A percentile compares a stretch with the other conserved stretches of the same genome.
These are phyloP conservation scores for Fusarium tjaetaba DNA, from an alignment of 2,329 filamentous ascomycete genomes.

Conservation along the genomic window DNA sequence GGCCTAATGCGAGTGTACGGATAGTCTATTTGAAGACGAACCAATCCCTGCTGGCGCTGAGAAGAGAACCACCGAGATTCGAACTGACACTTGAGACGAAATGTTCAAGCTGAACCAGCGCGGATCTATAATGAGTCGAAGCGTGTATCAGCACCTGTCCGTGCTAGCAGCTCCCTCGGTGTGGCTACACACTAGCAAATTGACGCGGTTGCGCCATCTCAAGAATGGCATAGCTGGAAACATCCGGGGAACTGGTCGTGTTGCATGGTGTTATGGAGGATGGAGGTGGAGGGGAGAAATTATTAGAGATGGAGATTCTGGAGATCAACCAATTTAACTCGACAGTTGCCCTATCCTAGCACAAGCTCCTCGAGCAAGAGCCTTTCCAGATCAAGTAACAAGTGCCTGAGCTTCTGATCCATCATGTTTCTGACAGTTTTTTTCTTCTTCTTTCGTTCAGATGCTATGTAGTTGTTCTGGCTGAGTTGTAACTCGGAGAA, in stretches of 20 bases:
- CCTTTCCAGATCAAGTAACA: not conserved
- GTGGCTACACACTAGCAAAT: slow-evolving; percentile 11
- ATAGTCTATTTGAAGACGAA: slow-evolving; percentile 9
- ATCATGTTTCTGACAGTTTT: not conserved
- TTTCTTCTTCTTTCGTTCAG: not conserved
- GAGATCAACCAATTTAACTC: slow-evolving; percentile 7
- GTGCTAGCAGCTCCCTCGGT: slow-evolving; percentile 22
- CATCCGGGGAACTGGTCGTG: slow-evolving; percentile 27
- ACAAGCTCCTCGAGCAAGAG: not conserved
- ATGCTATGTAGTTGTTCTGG: not conserved
- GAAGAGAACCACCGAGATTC: slow-evolving; percentile 25
- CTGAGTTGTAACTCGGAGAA: not conserved
- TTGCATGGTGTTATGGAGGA: not conserved
- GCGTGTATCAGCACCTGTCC: slow-evolving; percentile 37
- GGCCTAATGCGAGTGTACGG: slow-evolving; percentile 7
- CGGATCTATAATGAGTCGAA: slow-evolving; percentile 41
- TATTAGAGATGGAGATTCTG: slow-evolving; percentile 23
- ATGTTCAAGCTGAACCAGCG: slow-evolving; percentile 33
- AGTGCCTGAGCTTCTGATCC: not conserved
- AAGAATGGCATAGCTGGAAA: slow-evolving; percentile 20
- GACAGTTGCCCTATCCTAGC: not conserved
- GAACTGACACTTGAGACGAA: slow-evolving; percentile 41
- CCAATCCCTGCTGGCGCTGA: slow-evolving; percentile 26
- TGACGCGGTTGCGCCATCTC: slow-evolving; percentile 20
- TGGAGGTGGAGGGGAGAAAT: slow-evolving; percentile 8